Evolutionary conservation across 2,329 filamentous ascomycete genomes (phyloP), one percentile per base, ranked within the genome.

Genomic region (Fusarium sororula): DNA sequence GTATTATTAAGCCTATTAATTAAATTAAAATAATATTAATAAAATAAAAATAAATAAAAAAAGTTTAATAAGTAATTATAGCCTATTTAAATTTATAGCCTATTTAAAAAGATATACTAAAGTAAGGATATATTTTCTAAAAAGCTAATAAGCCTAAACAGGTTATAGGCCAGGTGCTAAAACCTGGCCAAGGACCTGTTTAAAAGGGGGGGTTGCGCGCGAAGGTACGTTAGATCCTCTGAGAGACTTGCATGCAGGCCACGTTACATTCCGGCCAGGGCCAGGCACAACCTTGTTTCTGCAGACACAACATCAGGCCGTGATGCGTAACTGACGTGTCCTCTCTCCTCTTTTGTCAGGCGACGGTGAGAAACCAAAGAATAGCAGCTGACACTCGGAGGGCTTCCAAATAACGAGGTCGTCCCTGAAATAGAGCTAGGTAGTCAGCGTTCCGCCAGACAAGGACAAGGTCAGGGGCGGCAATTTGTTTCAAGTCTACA

Each of bases 261-360:
- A 66, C 28, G 66, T 68, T 56, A 59, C 63, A 72, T 72, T 64
- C 68, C 53, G 47, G n/a, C 41, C 63, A 71, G 67, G 62, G 51
- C 51, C 51, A 54, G 63, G 32, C 45, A 68, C 41, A 63, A 61
- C 62, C 72, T 62, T 59, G 63, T 72, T 71, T 54, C 50, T 55
- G 48, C 42, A 57, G 71, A 50, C 57, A 67, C 56, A n/a, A 56
- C 69, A 59, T 55, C 51, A 62, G 38, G 53, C 39, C 37, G 51
- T 64, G 64, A 75, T 76, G 66, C 61, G 53, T 14, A 39, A 66
- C 74, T 76, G 74, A 76, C 74, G 74, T 76, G 74, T 64, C 53
- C 28, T 54, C 15, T 63, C 37, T 35, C 38, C n/a, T 68, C 38
- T 61, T 20, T 54, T 30, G 28, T 38, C 47, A 44, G 24, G 39